Base-by-base conservation (phyloP, 78 protist species). In the Abeoforma whisleri region DNA sequence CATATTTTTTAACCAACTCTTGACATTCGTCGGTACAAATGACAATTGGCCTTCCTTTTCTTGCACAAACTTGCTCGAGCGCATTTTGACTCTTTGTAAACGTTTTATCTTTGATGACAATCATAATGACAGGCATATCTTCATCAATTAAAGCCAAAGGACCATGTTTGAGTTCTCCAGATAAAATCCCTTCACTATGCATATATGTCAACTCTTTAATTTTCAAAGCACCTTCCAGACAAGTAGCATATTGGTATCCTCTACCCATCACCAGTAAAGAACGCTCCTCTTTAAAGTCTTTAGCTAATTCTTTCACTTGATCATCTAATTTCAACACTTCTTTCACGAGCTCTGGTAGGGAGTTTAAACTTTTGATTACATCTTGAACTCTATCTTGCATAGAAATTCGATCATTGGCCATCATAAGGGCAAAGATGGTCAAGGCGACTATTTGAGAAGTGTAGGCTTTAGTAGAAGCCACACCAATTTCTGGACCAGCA, bases 401-500 rank as follows among this genome's bases (percentile, higher is more conserved):
- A 80, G 79, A 19, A 1, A 82, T 25, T 57, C 80, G 1, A 86
- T 93, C 91, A 38, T 39, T 76, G 30, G 84, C 0, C 68, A 95
- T 73, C 25, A 33, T 16, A 32, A 92, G 70, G 2, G 92, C 95
- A 35, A 38, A 38, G 88, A 91, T 81, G 73, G 57, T 36, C 80
- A 92, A 34, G 12, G 90, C 80, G 32, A 81, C 1, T 36, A 90
- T 68, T 82, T 93, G 98, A 1, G 93, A 87, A 2, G 99, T 93
- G 91, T 91, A 97, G 2, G 99, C 99, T 91, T 97, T 97, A 68
- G 99, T 97, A 8, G 97, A 92, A 1, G 99, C 99, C 1, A 97
- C 99, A 25, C 97, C 98, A 81, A 95, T 91, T 90, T 97, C 99
- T 1, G 94, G 91, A 5, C 99, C 99, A 0, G 97, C 96, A 72